phyloP scores from a whole-genome alignment of 169 alveolate genomes.

The Toxoplasma gondii region DNA sequence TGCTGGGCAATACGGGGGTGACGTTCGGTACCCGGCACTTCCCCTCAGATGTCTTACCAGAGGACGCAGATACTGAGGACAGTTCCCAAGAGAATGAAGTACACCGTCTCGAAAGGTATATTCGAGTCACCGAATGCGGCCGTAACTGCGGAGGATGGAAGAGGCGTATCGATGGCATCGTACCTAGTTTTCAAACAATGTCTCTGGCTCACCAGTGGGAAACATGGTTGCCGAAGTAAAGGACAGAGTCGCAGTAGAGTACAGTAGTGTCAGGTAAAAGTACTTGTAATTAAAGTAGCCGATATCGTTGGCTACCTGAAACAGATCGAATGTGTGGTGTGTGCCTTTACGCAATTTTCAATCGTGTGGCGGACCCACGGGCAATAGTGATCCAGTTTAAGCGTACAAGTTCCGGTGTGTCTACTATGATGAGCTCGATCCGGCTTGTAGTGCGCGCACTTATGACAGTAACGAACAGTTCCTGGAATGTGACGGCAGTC shows the following conservation, averaged over 20 bases:
- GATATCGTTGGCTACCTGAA: slow-evolving; percentile 66
- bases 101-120: slow-evolving; percentile 63
- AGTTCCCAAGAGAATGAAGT: slow-evolving; percentile 69
- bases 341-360: background rate
- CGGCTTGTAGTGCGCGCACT: slow-evolving; percentile 65
- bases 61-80: slow-evolving; percentile 60
- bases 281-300: slow-evolving; percentile 70
- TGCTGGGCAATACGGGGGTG: slow-evolving; percentile 56
- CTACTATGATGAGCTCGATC: slow-evolving; percentile 69
- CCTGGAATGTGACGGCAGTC: background rate
- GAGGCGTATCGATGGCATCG: slow-evolving; percentile 9
- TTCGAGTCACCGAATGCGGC: slow-evolving; percentile 60
- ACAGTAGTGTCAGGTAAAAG: slow-evolving; percentile 75
- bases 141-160: slow-evolving; percentile 43
- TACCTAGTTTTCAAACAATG: background rate
- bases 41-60: background rate
- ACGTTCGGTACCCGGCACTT: background rate
- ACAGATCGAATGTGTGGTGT: background rate
- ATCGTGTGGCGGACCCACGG: slow-evolving; percentile 55
- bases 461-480: slow-evolving; percentile 64
- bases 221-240: slow-evolving; percentile 49
- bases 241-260: slow-evolving; percentile 43
- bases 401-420: slow-evolving; percentile 58
- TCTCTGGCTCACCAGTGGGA: slow-evolving; percentile 39
- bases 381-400: slow-evolving; percentile 69